Evolutionary conservation across 495 filamentous ascomycete species (phyloP).

Genomic region (Penicillium simplicissimum): DNA sequence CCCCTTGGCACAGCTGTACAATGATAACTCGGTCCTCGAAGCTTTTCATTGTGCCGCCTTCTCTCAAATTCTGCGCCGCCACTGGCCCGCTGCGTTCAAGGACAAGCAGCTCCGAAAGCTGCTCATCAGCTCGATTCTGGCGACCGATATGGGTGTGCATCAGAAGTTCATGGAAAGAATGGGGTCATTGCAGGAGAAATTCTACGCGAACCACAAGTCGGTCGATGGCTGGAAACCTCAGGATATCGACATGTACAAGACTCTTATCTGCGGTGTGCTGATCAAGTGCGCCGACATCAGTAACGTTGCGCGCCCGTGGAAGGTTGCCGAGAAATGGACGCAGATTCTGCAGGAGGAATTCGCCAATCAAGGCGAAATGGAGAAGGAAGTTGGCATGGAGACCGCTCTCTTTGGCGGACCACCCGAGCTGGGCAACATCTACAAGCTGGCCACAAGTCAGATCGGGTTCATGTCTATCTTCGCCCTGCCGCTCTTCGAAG

Average conservation of each 20-base stretch:
- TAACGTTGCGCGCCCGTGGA: constrained; percentile 88
- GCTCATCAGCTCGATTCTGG: constrained; percentile 93
- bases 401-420: constrained; percentile 81
- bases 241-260: constrained; percentile 67
- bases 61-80: constrained; percentile 88
- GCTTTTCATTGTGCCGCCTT: constrained; percentile 98
- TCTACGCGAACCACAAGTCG: constrained; percentile 59
- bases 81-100: constrained; percentile 83
- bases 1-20: constrained; percentile 95
- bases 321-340: constrained; percentile 83
- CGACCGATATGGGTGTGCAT: constrained; percentile 96
- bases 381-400: constrained; percentile 79
- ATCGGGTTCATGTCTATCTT: constrained; percentile 96
- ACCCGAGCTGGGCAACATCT: constrained; percentile 76
- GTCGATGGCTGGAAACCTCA: constrained; percentile 71
- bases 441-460: constrained; percentile 83
- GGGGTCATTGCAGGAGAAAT: constrained; percentile 71
- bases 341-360: constrained; percentile 91
- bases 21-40: constrained; percentile 94
- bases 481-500: constrained; percentile 85
- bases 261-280: constrained; percentile 78
- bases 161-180: constrained; percentile 93
- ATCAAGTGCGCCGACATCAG: constrained; percentile 99
- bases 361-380: constrained; percentile 88
- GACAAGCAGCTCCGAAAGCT: constrained; percentile 76